Conservation (phyloP, 371 early-diverging fungal genomes). For the Mortierella sp. region DNA sequence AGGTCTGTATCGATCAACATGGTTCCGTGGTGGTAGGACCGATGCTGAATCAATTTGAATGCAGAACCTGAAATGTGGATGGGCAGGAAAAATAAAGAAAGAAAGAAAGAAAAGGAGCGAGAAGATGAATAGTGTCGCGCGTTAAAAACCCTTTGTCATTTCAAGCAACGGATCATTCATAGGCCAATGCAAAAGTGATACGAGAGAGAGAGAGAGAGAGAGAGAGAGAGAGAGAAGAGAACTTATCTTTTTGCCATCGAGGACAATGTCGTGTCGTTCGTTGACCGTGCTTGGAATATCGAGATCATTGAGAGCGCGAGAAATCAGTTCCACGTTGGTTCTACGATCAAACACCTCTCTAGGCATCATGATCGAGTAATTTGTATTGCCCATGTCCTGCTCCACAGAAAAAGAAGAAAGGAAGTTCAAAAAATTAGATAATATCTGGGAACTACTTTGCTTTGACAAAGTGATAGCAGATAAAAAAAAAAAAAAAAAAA, state of each 20-base stretch:
- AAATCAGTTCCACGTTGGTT: slow-evolving; percentile 82
- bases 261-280: slow-evolving; percentile 89
- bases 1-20: slow-evolving; percentile 95
- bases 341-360: slow-evolving; percentile 81
- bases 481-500: slow-evolving; percentile 33
- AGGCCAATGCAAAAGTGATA: slow-evolving; percentile 4
- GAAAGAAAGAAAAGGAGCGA: not conserved
- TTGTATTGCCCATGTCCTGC: slow-evolving; percentile 94
- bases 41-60: slow-evolving; percentile 83
- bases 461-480: slow-evolving; percentile 15
- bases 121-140: too few species aligned
- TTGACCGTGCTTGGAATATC: slow-evolving; percentile 92
- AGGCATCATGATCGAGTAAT: slow-evolving; percentile 95
- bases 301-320: slow-evolving; percentile 76
- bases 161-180: too few species aligned
- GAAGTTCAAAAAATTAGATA: not conserved
- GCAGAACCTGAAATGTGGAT: slow-evolving; percentile 90
- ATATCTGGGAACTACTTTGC: not conserved
- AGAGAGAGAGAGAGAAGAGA: slow-evolving; percentile 9
- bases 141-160: too few species aligned
- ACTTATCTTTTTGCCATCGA: slow-evolving; percentile 76
- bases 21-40: slow-evolving; percentile 98
- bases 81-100: slow-evolving; percentile 5
- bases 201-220: not conserved
- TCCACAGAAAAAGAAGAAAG: not conserved